phyloP scores from a whole-genome alignment of 306 rosid genomes.

The Vachellia pachyceras region DNA sequence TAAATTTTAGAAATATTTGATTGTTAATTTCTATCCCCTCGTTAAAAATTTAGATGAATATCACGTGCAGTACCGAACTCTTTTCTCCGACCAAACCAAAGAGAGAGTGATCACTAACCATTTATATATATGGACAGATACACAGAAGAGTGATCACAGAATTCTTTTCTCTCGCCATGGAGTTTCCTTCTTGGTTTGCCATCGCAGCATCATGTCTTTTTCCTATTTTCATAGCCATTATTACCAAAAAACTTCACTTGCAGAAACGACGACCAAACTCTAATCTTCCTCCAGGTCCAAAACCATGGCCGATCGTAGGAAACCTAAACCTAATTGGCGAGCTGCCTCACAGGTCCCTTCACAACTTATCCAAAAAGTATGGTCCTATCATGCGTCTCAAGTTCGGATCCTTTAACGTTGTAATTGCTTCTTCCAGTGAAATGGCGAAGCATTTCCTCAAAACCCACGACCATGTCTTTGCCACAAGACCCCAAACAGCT shows the following conservation, averaged over 20 bases:
- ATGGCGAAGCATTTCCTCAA: slow-evolving; percentile 43
- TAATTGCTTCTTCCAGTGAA: slow-evolving; percentile 50
- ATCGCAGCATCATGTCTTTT: slow-evolving; percentile 2
- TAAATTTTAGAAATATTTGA: too few species aligned
- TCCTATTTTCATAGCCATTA: slow-evolving; percentile 7
- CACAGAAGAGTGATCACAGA: too few species aligned
- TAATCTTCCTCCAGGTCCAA: slow-evolving; percentile 51
- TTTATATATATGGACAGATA: too few species aligned
- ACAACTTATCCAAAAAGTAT: slow-evolving; percentile 46
- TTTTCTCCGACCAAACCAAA: too few species aligned
- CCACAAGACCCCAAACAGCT: slow-evolving; percentile 52
- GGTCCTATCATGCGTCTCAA: slow-evolving; percentile 54
- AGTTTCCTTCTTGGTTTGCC: slow-evolving; percentile 18
- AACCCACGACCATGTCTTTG: slow-evolving; percentile 45
- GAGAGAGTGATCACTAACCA: too few species aligned
- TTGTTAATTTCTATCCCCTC: too few species aligned
- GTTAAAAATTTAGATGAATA: too few species aligned
- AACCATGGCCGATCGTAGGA: slow-evolving; percentile 58
- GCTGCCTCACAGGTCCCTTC: slow-evolving; percentile 54
- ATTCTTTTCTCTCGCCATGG: neutral
- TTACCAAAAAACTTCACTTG: slow-evolving; percentile 10
- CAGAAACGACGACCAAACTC: neutral
- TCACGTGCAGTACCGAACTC: too few species aligned
- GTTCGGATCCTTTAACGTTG: slow-evolving; percentile 50
- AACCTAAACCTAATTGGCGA: slow-evolving; percentile 48